Conservation (phyloP, 2,329 filamentous ascomycete genomes). For the Dothiorella sarmentorum region DNA sequence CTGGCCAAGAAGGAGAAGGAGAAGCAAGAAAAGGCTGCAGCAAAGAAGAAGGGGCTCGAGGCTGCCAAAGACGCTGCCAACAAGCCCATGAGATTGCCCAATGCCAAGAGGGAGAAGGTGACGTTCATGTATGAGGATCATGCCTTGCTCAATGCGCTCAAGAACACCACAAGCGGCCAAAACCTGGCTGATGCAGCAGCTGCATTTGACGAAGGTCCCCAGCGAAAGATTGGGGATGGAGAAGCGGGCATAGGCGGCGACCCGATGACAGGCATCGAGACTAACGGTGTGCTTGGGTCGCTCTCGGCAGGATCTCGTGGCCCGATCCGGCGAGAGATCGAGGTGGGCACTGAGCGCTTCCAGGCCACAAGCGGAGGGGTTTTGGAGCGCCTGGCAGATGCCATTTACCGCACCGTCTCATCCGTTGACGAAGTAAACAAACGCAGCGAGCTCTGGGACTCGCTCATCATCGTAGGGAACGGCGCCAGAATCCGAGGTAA, state of each 20-base stretch:
- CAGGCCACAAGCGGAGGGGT: conserved; percentile 62
- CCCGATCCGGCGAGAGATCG: conserved; percentile 59
- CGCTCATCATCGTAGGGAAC: conserved; percentile 86
- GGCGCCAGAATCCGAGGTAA: conserved; percentile 64
- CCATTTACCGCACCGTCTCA: conserved; percentile 79
- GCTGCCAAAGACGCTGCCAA: conserved; percentile 58
- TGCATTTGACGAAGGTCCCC: conserved; percentile 47
- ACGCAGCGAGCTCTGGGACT: conserved; percentile 86
- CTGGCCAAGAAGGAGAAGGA: conserved; percentile 79
- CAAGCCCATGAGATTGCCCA: conserved; percentile 62
- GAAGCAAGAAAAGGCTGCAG: conserved; percentile 62
- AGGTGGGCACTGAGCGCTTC: conserved; percentile 74
- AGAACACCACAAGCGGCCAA: conserved; percentile 47
- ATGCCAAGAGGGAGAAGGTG: conserved; percentile 66
- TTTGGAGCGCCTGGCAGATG: conserved; percentile 77
- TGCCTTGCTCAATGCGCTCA: conserved; percentile 52
- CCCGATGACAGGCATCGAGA: conserved; percentile 25
- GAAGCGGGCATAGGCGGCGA: conserved; percentile 28
- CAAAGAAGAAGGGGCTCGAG: conserved; percentile 52
- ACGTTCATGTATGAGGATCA: conserved; percentile 73
- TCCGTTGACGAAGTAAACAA: conserved; percentile 80
- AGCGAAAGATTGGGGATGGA: conserved; percentile 37
- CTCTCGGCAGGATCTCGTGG: conserved; percentile 21
- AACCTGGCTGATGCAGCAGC: conserved; percentile 51
- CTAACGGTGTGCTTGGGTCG: conserved; percentile 24